phyloP scores from a whole-genome alignment of 352 stramenopile species.

The Globisporangium uncinulatum region DNA sequence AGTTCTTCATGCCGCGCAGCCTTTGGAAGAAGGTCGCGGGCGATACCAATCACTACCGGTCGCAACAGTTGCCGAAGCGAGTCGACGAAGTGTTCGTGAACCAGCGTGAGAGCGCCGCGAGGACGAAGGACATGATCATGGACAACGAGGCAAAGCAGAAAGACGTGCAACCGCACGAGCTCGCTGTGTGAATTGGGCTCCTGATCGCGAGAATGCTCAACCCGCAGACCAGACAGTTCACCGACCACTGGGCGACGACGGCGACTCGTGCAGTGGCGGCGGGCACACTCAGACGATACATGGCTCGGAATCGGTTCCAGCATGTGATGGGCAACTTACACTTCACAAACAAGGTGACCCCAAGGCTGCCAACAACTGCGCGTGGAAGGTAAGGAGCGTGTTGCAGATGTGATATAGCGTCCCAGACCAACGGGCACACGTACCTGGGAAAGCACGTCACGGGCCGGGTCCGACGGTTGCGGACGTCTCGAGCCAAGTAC shows the following conservation, averaged over 20 bases:
- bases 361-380: background rate
- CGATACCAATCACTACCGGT: background rate
- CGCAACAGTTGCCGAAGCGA: background rate
- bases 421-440: too few species aligned
- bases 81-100: background rate
- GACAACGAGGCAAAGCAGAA: background rate
- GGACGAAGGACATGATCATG: background rate
- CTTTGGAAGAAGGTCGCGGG: background rate
- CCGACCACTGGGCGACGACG: background rate
- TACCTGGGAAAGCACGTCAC: too few species aligned
- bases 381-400: too few species aligned
- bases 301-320: slow-evolving; percentile 2
- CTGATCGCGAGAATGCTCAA: background rate
- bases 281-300: background rate
- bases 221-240: too few species aligned
- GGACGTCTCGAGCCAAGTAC: too few species aligned
- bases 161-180: background rate
- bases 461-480: too few species aligned
- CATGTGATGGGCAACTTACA: slow-evolving; percentile 13
- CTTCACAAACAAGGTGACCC: slow-evolving; percentile 10
- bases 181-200: background rate
- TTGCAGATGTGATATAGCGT: too few species aligned
- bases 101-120: background rate
- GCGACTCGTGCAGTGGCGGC: background rate
- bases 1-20: background rate